These are phyloP conservation scores for Xylariaceae sp. DNA, from an alignment of 2,329 filamentous ascomycete species.

Conservation along the genomic window DNA sequence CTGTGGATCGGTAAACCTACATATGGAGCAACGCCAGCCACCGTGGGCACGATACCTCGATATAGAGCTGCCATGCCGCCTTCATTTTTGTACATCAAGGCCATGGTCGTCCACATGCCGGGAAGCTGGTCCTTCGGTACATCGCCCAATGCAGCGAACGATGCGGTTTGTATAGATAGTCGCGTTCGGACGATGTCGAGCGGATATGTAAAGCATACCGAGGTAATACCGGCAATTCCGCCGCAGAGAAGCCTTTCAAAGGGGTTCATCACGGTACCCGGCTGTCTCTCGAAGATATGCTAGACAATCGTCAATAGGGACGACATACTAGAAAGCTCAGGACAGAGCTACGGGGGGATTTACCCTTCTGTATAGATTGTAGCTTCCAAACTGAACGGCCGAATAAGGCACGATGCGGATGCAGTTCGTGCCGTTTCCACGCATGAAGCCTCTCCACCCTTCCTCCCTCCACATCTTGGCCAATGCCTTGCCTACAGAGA, in stretches of 20 bases:
- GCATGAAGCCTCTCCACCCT: conserved; percentile 95
- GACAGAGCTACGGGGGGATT: conserved; percentile 28
- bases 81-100: conserved; percentile 82
- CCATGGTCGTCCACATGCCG: conserved; percentile 86
- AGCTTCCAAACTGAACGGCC: conserved; percentile 95
- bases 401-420: conserved; percentile 98
- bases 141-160: conserved; percentile 70
- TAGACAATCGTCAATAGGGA: conserved; percentile 21
- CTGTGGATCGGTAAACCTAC: conserved; percentile 39
- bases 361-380: conserved; percentile 94
- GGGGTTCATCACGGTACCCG: conserved; percentile 68
- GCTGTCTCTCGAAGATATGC: conserved; percentile 71
- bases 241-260: conserved; percentile 79
- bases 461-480: conserved; percentile 96
- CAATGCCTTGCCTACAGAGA: conserved; percentile 83
- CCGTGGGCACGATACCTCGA: conserved; percentile 85
- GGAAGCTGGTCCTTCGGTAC: conserved; percentile 62
- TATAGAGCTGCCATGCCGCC: conserved; percentile 84
- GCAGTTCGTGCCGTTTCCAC: conserved; percentile 96
- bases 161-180: conserved; percentile 95
- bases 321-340: neutral
- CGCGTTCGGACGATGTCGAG: conserved; percentile 96
- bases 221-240: conserved; percentile 88
- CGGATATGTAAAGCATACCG: conserved; percentile 90
- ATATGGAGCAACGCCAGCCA: conserved; percentile 93